Base-by-base conservation (phyloP, 2,329 filamentous ascomycete genomes). In the Rutstroemia sp. region DNA sequence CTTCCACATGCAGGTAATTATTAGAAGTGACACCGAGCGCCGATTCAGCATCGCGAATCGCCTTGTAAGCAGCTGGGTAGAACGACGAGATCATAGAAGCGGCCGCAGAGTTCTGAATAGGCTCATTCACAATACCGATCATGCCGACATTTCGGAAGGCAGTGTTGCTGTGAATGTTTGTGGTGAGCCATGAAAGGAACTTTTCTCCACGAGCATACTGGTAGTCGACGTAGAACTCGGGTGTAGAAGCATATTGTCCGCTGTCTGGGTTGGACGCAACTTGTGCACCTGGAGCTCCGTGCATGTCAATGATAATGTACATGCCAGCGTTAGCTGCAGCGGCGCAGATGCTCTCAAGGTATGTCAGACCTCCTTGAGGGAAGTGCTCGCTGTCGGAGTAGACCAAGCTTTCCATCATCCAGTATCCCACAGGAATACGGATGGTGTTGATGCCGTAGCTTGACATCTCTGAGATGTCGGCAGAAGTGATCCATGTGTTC, bases 81-180 rank as follows among this genome's bases (percentile, higher is more conserved):
- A 73, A 82, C 9, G 63, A 67, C 16, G 68, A 67, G 9, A 71
- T 64, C 65, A 79, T 69, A 1, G 67, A 66, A 4, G 68, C 66
- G 2, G 68, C 68, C 5, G 67, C 61, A 10, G 40, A 23, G 45
- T 39, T 17, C 16, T 47, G 54, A 12, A 76, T 66, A 3, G 81
- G 81, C 65, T 84, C 81, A 63, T 84, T 84, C 54, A 83, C 70
- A 12, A 84, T 68, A 64, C 80, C 75, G 39, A 84, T 66, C 76
- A 81, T 83, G 56, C 80, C 80, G 25, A 83, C 80, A 46, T 78
- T 81, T 53, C 74, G 69, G 65, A 78, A 80, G 57, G 73, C 75
- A n/a, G 10, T 42, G 25, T 55, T 59, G 4, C 61, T 69, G 65
- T 83, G 79, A 57, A 82, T 75, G 40, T 74, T 71, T 39, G 74